Percentiles rank a stretch among this genome's conserved stretches.
phyloP scores from a whole-genome alignment of 257 asterid species.

The Gynochthodes officinalis region DNA sequence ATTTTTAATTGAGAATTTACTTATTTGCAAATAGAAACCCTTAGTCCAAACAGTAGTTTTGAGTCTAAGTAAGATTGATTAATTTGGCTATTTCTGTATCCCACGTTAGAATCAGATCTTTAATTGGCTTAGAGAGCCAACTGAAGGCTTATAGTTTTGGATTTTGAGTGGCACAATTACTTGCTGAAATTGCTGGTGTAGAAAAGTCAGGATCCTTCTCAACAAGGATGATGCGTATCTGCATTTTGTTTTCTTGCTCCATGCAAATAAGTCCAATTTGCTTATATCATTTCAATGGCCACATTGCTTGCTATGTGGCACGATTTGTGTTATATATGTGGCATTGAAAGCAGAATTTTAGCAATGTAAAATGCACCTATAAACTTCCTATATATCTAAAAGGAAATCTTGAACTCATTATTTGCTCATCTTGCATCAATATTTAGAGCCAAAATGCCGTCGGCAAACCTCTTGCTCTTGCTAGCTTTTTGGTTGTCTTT shows the following conservation, averaged over 20 bases:
- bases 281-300: conserved; percentile 19
- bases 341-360: conserved; percentile 14
- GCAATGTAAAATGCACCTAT: background rate
- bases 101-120: no score
- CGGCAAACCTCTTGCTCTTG: conserved; percentile 15
- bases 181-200: conserved; percentile 14
- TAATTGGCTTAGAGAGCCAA: no score
- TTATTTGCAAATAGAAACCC: no score
- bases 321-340: conserved; percentile 15
- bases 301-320: conserved; percentile 27
- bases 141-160: no score
- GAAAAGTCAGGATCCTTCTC: background rate
- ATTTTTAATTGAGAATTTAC: no score
- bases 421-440: background rate
- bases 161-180: no score
- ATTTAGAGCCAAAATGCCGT: conserved; percentile 11
- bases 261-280: conserved; percentile 19
- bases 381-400: background rate
- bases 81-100: no score
- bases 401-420: background rate
- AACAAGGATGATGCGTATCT: conserved; percentile 13
- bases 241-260: background rate
- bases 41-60: no score
- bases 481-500: conserved; percentile 12
- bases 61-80: no score